A percentile compares a stretch with the other conserved stretches of the same genome.
These are phyloP conservation scores for Podospora fimiseda DNA, from an alignment of 495 filamentous ascomycete species.

Conservation along the genomic window DNA sequence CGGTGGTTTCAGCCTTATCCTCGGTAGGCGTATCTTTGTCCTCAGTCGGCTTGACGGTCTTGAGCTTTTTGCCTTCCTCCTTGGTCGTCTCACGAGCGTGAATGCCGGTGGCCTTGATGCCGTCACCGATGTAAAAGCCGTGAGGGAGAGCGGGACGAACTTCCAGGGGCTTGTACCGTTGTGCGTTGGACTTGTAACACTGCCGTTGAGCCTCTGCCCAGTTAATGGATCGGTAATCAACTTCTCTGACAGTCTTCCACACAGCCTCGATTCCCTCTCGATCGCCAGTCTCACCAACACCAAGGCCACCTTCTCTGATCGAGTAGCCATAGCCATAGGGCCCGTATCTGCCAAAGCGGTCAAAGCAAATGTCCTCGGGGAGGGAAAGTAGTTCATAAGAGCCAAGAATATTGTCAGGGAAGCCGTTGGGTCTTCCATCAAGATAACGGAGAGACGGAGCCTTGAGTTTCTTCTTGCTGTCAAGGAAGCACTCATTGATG, in stretches of 20 bases:
- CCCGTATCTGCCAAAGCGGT: slow-evolving; percentile 80
- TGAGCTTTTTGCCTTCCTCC: background rate
- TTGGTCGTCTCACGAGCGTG: slow-evolving; percentile 7
- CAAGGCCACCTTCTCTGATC: slow-evolving; percentile 66
- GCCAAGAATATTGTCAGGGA: slow-evolving; percentile 76
- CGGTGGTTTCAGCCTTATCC: slow-evolving; percentile 1
- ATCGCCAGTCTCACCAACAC: slow-evolving; percentile 72
- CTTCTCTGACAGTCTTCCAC: slow-evolving; percentile 59
- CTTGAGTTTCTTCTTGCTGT: slow-evolving; percentile 52
- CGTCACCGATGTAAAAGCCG: slow-evolving; percentile 39
- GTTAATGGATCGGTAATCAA: slow-evolving; percentile 65
- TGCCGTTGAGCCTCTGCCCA: slow-evolving; percentile 71
- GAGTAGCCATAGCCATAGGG: slow-evolving; percentile 88
- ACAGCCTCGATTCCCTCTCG: slow-evolving; percentile 65
- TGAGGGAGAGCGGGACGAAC: slow-evolving; percentile 31
- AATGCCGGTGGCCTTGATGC: background rate
- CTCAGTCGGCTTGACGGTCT: slow-evolving; percentile 24
- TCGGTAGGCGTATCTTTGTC: background rate
- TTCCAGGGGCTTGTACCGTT: slow-evolving; percentile 51
- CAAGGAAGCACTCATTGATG: slow-evolving; percentile 68
- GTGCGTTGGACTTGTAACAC: slow-evolving; percentile 63
- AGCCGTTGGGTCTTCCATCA: slow-evolving; percentile 66
- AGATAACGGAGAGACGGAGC: slow-evolving; percentile 65
- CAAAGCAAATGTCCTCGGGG: slow-evolving; percentile 86
- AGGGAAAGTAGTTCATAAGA: slow-evolving; percentile 75